Percentiles rank a stretch among this genome's conserved stretches.
Evolutionary conservation across 441 rosid species (phyloP).

Genomic region (Kokia cookei): DNA sequence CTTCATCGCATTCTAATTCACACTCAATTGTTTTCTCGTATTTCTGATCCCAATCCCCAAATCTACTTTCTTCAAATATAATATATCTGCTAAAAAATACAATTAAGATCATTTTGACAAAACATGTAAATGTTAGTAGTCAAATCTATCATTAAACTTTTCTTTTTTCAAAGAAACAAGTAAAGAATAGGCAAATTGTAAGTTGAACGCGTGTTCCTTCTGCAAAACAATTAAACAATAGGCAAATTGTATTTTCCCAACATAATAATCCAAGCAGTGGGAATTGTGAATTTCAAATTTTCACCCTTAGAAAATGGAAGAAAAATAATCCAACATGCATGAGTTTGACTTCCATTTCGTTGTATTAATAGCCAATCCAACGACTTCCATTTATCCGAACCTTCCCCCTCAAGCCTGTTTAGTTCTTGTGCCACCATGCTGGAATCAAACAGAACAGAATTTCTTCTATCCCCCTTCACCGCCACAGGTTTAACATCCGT

Average conservation of each 20-base stretch:
- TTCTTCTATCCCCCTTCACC: slow-evolving; percentile 57
- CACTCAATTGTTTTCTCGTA: not conserved
- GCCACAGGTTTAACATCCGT: slow-evolving; percentile 30
- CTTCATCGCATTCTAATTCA: not conserved
- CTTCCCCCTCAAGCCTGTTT: not conserved
- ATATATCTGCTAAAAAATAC: too few species aligned
- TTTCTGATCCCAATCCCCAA: not conserved
- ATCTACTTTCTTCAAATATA: too few species aligned
- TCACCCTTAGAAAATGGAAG: not conserved
- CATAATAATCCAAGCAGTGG: not conserved
- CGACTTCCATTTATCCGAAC: slow-evolving; percentile 32
- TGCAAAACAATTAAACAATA: not conserved
- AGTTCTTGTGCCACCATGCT: slow-evolving; percentile 46
- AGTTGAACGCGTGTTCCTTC: not conserved
- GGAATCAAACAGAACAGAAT: slow-evolving; percentile 54
- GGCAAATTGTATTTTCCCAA: not conserved
- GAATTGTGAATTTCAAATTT: not conserved
- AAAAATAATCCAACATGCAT: not conserved
- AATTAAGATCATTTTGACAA: too few species aligned
- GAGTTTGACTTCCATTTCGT: not conserved
- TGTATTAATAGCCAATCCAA: too few species aligned
- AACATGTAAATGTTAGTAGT: too few species aligned
- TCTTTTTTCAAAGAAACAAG: too few species aligned
- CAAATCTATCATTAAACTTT: too few species aligned
- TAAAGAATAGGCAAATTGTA: not conserved